These are phyloP conservation scores for Tricholoma sp. DNA, from an alignment of 768 basidiomycete genomes.

Conservation along the genomic window DNA sequence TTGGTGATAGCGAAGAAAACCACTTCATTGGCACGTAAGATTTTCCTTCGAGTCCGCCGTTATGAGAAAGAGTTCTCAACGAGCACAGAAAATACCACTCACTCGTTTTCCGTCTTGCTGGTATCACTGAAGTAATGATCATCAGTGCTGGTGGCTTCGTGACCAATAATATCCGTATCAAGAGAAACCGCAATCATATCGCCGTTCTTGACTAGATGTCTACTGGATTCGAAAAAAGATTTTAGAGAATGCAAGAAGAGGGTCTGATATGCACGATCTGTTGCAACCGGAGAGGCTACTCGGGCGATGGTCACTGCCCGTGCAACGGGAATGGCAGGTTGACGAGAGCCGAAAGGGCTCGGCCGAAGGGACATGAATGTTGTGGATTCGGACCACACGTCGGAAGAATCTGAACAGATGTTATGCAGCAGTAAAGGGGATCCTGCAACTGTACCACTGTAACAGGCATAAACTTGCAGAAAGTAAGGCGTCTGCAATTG, in stretches of 20 bases:
- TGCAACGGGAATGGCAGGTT: constrained; percentile 65
- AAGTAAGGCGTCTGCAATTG: background rate
- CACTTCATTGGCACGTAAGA: constrained; percentile 35
- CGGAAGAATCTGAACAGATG: constrained; percentile 28
- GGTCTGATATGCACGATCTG: constrained; percentile 57
- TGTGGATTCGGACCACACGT: constrained; percentile 12
- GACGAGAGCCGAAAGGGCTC: constrained; percentile 56
- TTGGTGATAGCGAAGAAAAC: constrained; percentile 80
- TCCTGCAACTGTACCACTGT: constrained; percentile 34
- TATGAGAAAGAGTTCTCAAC: background rate
- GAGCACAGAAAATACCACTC: constrained; percentile 1
- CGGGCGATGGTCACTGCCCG: constrained; percentile 69
- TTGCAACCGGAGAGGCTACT: constrained; percentile 72
- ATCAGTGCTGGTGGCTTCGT: constrained; percentile 11
- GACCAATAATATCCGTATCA: constrained; percentile 40
- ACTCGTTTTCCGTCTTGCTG: constrained; percentile 19
- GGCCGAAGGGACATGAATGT: constrained; percentile 35
- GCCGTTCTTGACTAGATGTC: constrained; percentile 61
- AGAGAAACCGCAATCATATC: constrained; percentile 69
- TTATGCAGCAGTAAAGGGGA: constrained; percentile 56
- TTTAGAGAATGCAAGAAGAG: constrained; percentile 60
- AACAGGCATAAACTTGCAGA: constrained; percentile 1
- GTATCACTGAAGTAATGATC: constrained; percentile 21
- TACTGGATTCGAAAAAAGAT: constrained; percentile 49
- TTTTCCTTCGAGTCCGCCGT: background rate